phyloP scores from a whole-genome alignment of 2,329 filamentous ascomycete genomes.

The Zalaria obscura region DNA sequence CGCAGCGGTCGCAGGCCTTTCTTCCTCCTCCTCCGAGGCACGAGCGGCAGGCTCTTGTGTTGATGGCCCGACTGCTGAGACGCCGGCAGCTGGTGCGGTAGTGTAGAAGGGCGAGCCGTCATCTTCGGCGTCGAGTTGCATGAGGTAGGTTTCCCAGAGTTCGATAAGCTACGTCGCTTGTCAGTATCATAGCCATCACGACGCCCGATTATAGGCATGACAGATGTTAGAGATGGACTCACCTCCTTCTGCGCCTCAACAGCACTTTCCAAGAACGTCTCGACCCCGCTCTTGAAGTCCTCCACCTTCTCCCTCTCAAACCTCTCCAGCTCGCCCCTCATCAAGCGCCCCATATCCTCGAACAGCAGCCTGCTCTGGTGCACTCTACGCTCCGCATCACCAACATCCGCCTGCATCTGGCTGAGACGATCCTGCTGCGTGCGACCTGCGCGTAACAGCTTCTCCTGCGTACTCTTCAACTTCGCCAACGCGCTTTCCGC shows the following conservation, averaged over 20 bases:
- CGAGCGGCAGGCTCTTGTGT: constrained; percentile 1
- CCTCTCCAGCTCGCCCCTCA: constrained; percentile 79
- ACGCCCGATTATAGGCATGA: background rate
- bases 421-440: constrained; percentile 91
- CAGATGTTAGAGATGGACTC: constrained; percentile 17
- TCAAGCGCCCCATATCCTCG: constrained; percentile 91
- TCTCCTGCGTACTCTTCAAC: constrained; percentile 78
- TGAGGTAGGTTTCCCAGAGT: constrained; percentile 95
- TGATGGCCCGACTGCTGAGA: constrained; percentile 21
- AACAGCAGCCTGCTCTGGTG: constrained; percentile 83
- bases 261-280: constrained; percentile 92
- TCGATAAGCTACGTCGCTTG: constrained; percentile 47
- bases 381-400: constrained; percentile 85
- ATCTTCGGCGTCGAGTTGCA: constrained; percentile 90
- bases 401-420: constrained; percentile 82
- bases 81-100: constrained; percentile 12
- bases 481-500: constrained; percentile 87
- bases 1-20: no score
- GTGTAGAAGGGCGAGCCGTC: constrained; percentile 43
- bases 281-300: constrained; percentile 95
- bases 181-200: constrained; percentile 10
- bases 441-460: constrained; percentile 85
- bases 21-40: background rate
- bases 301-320: constrained; percentile 98
- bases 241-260: constrained; percentile 99